Evolutionary conservation across 495 filamentous ascomycete genomes (phyloP), one percentile per base, ranked within the genome.

Genomic region (Aspergillus bridgeri): DNA sequence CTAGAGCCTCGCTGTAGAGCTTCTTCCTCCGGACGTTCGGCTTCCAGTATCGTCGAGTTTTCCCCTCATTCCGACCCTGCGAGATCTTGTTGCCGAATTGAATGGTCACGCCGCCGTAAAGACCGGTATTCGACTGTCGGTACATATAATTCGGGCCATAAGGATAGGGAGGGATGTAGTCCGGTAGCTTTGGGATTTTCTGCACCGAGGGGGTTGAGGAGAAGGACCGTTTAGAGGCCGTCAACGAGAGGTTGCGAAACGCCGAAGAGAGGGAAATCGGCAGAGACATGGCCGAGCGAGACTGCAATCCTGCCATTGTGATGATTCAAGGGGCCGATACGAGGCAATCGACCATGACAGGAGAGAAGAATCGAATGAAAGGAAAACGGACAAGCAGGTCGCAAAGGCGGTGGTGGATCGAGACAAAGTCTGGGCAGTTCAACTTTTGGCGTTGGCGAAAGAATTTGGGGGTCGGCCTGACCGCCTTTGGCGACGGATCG

Each of bases 21-120:
- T 85, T 82, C 78, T 92, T 91, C 25, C 74, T 75, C 44, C 90
- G 84, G 17, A 97, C 86, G 71, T 98, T 98, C 29, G 92, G 92
- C 53, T 86, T 83, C 95, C 95, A 98, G 43, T 70, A 69, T 51
- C 93, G 88, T 42, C 90, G 85, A 42, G 91, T 91, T 71, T 96
- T 96, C 76, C 85, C 85, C 65, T 89, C 81, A 74, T 89, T 84
- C 51, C 79, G 77, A 48, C 77, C 77, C 61, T 84, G 72, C 23
- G 90, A 90, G 47, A 97, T 91, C 59, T 86, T 89, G 84, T 98
- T 96, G 67, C 94, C 94, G 81, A 90, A 94, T 56, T 86, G 90
- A 75, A 94, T 91, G 53, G 80, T 82, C 48, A 83, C 75, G 44
- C 78, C 77, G 48, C 89, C 92, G 79, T 94, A 97, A 7, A 97